Conservation (phyloP, 768 basidiomycete genomes). For the Baorangia bicolor region DNA sequence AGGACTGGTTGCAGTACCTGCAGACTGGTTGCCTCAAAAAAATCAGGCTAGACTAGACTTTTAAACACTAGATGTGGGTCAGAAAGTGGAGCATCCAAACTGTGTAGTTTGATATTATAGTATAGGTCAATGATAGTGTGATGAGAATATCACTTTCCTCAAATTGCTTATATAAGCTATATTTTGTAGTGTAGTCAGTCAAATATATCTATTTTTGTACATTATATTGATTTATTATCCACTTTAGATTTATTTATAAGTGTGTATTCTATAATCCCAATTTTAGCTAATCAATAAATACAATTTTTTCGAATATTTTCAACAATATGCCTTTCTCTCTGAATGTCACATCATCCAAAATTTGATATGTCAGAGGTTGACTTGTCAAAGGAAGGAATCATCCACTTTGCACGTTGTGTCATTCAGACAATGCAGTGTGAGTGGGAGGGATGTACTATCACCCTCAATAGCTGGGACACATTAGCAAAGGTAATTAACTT, state of each 20-base stretch:
- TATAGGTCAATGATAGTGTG: too few relatives aligned
- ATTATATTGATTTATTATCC: background rate
- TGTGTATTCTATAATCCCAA: background rate
- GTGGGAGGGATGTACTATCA: conserved; percentile 27
- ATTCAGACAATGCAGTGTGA: conserved; percentile 30
- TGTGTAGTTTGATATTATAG: too few relatives aligned
- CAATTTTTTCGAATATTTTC: background rate
- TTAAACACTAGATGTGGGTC: too few relatives aligned
- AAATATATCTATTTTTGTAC: too few relatives aligned
- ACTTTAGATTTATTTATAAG: conserved; percentile 10
- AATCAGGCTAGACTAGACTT: too few relatives aligned
- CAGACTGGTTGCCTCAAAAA: too few relatives aligned
- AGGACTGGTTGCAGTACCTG: too few relatives aligned
- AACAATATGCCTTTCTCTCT: background rate
- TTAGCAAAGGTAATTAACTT: conserved; percentile 30
- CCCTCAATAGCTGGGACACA: conserved; percentile 30
- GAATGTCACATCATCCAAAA: conserved; percentile 12
- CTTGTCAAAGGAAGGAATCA: conserved; percentile 23
- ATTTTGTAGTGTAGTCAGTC: too few relatives aligned
- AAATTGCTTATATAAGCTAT: too few relatives aligned
- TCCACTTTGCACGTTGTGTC: conserved; percentile 22
- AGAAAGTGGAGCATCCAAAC: too few relatives aligned
- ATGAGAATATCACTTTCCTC: too few relatives aligned
- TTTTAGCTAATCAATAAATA: background rate
- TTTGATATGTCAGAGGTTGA: conserved; percentile 14